Evolutionary conservation across 306 rosid genomes (phyloP).

Genomic region (Quercus parvula): DNA sequence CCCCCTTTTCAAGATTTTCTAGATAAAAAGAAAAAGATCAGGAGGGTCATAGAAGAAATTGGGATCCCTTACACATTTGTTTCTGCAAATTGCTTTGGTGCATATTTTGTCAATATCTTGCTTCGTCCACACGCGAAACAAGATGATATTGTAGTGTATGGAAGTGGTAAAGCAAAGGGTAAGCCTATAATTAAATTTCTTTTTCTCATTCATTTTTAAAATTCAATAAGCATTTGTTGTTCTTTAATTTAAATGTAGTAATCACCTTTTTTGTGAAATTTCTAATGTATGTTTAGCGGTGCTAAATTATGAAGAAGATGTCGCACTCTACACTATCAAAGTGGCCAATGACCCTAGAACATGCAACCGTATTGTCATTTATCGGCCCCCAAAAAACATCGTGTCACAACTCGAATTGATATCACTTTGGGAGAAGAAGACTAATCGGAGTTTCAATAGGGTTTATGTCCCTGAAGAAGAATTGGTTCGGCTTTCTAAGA

Average conservation of each 20-base stretch:
- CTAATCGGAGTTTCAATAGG: conserved; percentile 9
- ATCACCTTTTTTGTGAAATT: background rate
- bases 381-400: conserved; percentile 24
- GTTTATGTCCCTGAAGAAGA: conserved; percentile 20
- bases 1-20: conserved; percentile 36
- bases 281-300: conserved; percentile 18
- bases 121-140: conserved; percentile 24
- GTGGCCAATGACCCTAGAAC: conserved; percentile 43
- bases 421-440: conserved; percentile 40
- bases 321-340: conserved; percentile 41
- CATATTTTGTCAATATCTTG: conserved; percentile 40
- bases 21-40: conserved; percentile 25
- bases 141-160: conserved; percentile 13
- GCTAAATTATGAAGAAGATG: conserved; percentile 47
- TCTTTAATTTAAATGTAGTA: background rate
- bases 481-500: conserved; percentile 22
- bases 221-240: background rate
- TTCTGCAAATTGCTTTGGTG: conserved; percentile 38
- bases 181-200: background rate
- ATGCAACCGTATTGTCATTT: conserved; percentile 27
- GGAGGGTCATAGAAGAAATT: conserved; percentile 38
- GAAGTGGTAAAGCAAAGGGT: conserved; percentile 45
- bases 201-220: background rate
- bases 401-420: conserved; percentile 42
- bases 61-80: conserved; percentile 39